Conservation (phyloP, 1,284 basidiomycete species). For the Ganoderma sp. region DNA sequence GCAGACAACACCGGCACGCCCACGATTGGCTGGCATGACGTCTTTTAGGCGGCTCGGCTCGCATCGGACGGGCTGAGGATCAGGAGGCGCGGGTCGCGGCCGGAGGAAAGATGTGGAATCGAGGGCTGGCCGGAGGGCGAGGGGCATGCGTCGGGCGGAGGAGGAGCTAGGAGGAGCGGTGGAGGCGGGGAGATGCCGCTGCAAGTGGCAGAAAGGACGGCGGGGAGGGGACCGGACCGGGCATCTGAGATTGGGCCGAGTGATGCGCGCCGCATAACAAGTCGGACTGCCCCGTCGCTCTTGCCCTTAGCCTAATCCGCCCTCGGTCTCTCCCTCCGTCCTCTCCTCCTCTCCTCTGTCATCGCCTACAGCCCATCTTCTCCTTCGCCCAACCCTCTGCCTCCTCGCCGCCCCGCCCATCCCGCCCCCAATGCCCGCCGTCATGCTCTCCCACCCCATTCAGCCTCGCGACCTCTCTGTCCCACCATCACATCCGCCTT, state of each 20-base stretch:
- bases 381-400: conserved; percentile 19
- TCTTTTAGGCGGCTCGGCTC: conserved; percentile 15
- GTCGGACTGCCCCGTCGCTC: conserved; percentile 28
- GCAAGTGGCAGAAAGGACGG: conserved; percentile 16
- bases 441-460: conserved; percentile 54
- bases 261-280: conserved; percentile 33
- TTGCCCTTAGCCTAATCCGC: conserved; percentile 16
- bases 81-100: conserved; percentile 1
- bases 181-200: conserved; percentile 10
- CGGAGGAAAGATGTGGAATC: conserved; percentile 9
- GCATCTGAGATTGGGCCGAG: conserved; percentile 30
- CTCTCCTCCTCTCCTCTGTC: conserved; percentile 26
- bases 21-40: conserved; percentile 26
- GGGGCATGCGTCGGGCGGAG: conserved; percentile 8
- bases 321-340: conserved; percentile 5
- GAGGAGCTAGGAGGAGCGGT: conserved; percentile 7
- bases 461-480: conserved; percentile 41
- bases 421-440: conserved; percentile 3
- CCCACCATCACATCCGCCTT: conserved; percentile 31
- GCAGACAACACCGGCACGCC: background rate
- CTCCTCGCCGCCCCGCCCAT: conserved; percentile 17
- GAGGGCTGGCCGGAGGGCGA: background rate
- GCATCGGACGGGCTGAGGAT: conserved; percentile 1
- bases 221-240: conserved; percentile 30
- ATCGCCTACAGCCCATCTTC: conserved; percentile 9